These are phyloP conservation scores for Marasmius sp. DNA, from an alignment of 1,284 basidiomycete genomes.

Conservation along the genomic window DNA sequence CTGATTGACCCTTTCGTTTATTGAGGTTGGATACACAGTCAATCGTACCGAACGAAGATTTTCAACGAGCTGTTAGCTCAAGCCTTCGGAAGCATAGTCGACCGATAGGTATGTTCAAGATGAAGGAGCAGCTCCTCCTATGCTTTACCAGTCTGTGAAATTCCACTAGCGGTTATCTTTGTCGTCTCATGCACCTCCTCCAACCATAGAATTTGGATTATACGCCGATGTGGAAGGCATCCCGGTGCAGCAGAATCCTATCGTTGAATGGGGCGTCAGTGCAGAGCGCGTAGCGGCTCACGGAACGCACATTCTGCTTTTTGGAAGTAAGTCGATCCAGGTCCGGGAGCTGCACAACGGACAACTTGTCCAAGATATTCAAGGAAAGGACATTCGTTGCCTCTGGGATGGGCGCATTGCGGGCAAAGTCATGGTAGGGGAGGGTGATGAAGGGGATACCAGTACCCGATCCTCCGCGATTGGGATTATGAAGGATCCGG, in stretches of 20 bases:
- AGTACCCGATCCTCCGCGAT: too few species aligned
- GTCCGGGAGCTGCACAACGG: constrained; percentile 81
- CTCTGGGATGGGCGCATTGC: constrained; percentile 68
- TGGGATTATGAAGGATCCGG: too few species aligned
- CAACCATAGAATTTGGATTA: constrained; percentile 78
- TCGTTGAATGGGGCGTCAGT: constrained; percentile 85
- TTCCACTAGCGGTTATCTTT: not conserved
- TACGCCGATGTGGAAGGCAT: constrained; percentile 85
- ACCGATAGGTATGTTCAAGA: constrained; percentile 91
- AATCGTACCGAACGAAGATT: constrained; percentile 80
- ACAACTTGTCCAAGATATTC: constrained; percentile 75
- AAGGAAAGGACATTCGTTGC: constrained; percentile 71
- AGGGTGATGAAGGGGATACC: too few species aligned
- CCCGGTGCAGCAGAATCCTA: constrained; percentile 59
- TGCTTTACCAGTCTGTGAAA: constrained; percentile 80
- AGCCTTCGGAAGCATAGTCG: constrained; percentile 82
- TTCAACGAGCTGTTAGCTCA: constrained; percentile 66
- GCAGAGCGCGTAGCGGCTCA: constrained; percentile 80
- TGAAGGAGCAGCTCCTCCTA: constrained; percentile 77
- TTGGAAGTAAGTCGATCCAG: constrained; percentile 92
- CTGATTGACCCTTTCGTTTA: not conserved
- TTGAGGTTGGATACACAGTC: constrained; percentile 83
- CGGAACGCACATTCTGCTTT: constrained; percentile 79
- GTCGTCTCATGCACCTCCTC: not conserved
- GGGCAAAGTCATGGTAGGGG: constrained; percentile 13